Conservation (phyloP, 2,329 filamentous ascomycete genomes). For the Trichoderma atroviride region DNA sequence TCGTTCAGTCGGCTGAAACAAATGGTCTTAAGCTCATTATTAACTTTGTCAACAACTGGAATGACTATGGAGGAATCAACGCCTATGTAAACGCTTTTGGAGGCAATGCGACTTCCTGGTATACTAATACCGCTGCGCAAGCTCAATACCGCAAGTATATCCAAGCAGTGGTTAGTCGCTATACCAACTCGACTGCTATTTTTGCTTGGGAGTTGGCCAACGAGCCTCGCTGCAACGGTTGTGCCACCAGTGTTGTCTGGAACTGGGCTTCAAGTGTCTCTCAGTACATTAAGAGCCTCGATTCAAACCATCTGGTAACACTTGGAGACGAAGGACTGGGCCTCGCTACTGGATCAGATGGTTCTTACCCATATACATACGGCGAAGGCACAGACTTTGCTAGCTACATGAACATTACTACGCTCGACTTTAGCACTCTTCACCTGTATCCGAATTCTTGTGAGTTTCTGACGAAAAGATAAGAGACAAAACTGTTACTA, state of each 20-base stretch:
- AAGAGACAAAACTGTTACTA: neutral
- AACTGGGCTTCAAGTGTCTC: conserved; percentile 62
- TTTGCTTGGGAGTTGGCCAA: conserved; percentile 53
- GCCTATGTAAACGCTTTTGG: conserved; percentile 63
- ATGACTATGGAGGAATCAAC: conserved; percentile 66
- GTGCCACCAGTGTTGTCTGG: conserved; percentile 27
- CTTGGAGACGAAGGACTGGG: conserved; percentile 61
- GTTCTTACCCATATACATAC: conserved; percentile 54
- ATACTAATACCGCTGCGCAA: conserved; percentile 56
- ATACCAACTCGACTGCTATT: conserved; percentile 50
- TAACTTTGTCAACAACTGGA: conserved; percentile 70
- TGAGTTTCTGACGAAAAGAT: conserved; percentile 32
- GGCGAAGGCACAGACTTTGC: conserved; percentile 56
- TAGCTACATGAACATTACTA: conserved; percentile 53
- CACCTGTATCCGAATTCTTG: conserved; percentile 39
- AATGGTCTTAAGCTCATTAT: conserved; percentile 65
- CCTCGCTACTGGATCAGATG: conserved; percentile 47
- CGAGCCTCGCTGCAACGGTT: conserved; percentile 41
- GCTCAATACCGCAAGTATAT: conserved; percentile 58
- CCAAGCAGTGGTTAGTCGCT: conserved; percentile 51
- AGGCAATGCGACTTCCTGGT: conserved; percentile 57
- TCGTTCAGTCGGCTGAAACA: conserved; percentile 61
- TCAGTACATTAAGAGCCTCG: conserved; percentile 61
- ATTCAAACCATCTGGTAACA: conserved; percentile 64
- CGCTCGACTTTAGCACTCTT: conserved; percentile 52